Evolutionary conservation across 2,329 filamentous ascomycete species (phyloP).

Genomic region (Pseudogymnoascus sp.): DNA sequence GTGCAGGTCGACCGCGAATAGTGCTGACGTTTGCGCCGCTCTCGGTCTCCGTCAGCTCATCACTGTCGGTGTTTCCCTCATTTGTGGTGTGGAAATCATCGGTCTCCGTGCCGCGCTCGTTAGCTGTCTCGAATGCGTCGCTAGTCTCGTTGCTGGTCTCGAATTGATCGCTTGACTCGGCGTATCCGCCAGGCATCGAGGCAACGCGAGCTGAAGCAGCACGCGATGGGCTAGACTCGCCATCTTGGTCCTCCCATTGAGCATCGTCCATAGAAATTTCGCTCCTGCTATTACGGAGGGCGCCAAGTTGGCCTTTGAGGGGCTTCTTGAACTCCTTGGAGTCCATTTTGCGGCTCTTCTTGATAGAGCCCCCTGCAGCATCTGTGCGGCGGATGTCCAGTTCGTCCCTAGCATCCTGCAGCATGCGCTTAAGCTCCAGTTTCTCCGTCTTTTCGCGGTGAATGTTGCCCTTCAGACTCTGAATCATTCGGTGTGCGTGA

Average conservation of each 20-base stretch:
- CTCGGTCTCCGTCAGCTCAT: conserved; percentile 77
- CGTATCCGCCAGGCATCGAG: conserved; percentile 15
- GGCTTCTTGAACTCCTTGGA: conserved; percentile 72
- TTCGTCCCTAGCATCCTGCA: conserved; percentile 91
- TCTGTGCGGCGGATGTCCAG: conserved; percentile 59
- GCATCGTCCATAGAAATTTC: conserved; percentile 74
- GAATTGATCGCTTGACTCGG: conserved; percentile 58
- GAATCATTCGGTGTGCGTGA: conserved; percentile 93
- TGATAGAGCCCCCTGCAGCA: conserved; percentile 39
- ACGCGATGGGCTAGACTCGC: conserved; percentile 49
- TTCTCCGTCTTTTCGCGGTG: conserved; percentile 99
- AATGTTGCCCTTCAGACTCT: conserved; percentile 87
- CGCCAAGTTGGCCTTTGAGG: conserved; percentile 63
- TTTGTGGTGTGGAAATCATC: conserved; percentile 93
- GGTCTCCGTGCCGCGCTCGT: conserved; percentile 66
- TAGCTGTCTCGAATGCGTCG: conserved; percentile 56
- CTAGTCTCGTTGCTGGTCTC: conserved; percentile 74
- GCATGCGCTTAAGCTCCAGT: conserved; percentile 86
- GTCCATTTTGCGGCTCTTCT: conserved; percentile 54
- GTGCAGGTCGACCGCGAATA: conserved; percentile 30
- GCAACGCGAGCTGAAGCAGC: conserved; percentile 27
- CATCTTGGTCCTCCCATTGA: conserved; percentile 77
- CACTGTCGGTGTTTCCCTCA: conserved; percentile 71
- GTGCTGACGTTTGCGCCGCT: conserved; percentile 34
- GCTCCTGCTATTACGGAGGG: conserved; percentile 61